phyloP scores from a whole-genome alignment of 2,329 filamentous ascomycete genomes.

The Nigrospora osmanthi region DNA sequence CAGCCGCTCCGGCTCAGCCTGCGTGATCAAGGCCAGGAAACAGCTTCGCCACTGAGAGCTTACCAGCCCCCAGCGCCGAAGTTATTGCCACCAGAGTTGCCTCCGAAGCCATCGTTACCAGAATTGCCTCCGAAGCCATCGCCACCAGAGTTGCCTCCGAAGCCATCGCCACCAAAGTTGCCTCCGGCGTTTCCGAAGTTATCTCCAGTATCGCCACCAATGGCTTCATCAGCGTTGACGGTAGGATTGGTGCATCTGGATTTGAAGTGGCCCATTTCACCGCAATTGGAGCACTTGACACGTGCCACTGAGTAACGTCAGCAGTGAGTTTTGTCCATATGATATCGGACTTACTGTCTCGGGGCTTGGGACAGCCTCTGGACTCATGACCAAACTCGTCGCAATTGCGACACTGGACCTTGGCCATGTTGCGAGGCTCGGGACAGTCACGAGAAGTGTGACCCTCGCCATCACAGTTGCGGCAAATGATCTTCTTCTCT shows the following conservation, averaged over 20 bases:
- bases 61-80: too few species aligned
- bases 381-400: slow-evolving; percentile 39
- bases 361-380: slow-evolving; percentile 46
- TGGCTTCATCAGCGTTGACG: slow-evolving; percentile 11
- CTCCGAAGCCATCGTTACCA: too few species aligned
- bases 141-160: too few species aligned
- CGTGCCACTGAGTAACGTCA: slow-evolving; percentile 32
- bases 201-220: slow-evolving; percentile 1
- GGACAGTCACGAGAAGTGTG: slow-evolving; percentile 58
- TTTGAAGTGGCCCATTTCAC: slow-evolving; percentile 36
- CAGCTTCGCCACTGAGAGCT: too few species aligned
- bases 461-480: slow-evolving; percentile 51
- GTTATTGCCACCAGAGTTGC: too few species aligned
- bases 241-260: slow-evolving; percentile 26
- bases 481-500: slow-evolving; percentile 43
- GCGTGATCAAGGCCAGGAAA: too few species aligned
- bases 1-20: too few species aligned
- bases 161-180: too few species aligned
- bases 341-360: slow-evolving; percentile 34
- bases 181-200: too few species aligned
- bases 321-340: slow-evolving; percentile 2
- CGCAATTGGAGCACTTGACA: slow-evolving; percentile 52
- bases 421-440: slow-evolving; percentile 30
- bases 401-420: slow-evolving; percentile 42
- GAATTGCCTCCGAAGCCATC: too few species aligned